phyloP scores from a whole-genome alignment of 1,284 basidiomycete species.

The Mycena sp. region DNA sequence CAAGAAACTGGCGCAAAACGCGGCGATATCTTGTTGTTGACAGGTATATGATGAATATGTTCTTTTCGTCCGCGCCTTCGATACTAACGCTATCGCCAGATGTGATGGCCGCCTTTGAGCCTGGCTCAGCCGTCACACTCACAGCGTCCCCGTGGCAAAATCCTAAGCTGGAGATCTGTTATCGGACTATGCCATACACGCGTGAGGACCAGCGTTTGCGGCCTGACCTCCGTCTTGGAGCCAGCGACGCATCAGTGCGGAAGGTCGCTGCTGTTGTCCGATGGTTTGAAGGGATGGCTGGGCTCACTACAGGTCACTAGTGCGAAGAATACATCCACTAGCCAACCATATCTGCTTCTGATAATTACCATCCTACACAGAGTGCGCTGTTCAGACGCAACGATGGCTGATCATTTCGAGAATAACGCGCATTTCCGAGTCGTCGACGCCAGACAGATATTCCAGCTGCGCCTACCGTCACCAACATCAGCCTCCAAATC shows the following conservation, averaged over 20 bases:
- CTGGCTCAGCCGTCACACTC: constrained; percentile 52
- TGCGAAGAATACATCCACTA: too few species aligned
- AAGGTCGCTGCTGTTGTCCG: constrained; percentile 70
- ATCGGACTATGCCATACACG: constrained; percentile 74
- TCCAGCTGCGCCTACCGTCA: too few species aligned
- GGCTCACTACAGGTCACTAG: constrained; percentile 42
- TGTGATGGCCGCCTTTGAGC: constrained; percentile 57
- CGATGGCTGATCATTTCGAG: too few species aligned
- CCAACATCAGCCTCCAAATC: too few species aligned
- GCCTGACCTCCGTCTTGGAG: constrained; percentile 75
- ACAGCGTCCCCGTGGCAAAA: constrained; percentile 72
- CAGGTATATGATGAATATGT: constrained; percentile 6
- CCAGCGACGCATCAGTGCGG: constrained; percentile 71
- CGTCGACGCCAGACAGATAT: too few species aligned
- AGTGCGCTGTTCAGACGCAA: too few species aligned
- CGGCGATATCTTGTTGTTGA: constrained; percentile 27
- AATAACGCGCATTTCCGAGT: too few species aligned
- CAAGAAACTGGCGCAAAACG: constrained; percentile 21
- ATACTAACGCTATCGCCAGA: constrained; percentile 46
- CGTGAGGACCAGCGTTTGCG: constrained; percentile 67
- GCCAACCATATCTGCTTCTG: too few species aligned
- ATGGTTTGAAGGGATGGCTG: constrained; percentile 78
- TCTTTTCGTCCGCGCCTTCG: constrained; percentile 3
- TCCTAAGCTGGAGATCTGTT: constrained; percentile 73
- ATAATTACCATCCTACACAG: too few species aligned